Evolutionary conservation across 2,329 filamentous ascomycete genomes (phyloP).

Genomic region (Aspergillus spinulosporus): DNA sequence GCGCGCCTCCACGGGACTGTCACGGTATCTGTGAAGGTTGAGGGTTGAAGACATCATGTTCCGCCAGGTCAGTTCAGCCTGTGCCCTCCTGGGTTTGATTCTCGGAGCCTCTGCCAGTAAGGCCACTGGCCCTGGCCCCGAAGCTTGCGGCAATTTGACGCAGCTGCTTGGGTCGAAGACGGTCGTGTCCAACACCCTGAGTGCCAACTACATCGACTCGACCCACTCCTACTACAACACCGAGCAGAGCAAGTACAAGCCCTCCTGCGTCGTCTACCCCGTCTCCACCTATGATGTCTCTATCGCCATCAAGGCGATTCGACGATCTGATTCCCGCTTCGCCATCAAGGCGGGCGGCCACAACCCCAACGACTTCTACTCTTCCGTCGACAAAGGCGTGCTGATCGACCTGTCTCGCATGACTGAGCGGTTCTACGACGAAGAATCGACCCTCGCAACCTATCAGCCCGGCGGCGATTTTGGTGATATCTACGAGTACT

Average conservation of each 20-base stretch:
- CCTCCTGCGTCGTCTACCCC: slow-evolving; percentile 25
- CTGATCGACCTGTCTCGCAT: slow-evolving; percentile 8
- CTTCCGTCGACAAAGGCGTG: slow-evolving; percentile 16
- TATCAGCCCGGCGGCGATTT: slow-evolving; percentile 13
- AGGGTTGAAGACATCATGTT: neutral
- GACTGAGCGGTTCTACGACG: slow-evolving; percentile 4
- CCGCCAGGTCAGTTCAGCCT: neutral
- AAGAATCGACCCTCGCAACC: neutral
- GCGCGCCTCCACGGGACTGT: neutral
- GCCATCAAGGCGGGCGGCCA: slow-evolving; percentile 16
- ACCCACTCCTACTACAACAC: slow-evolving; percentile 12
- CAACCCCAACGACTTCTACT: slow-evolving; percentile 14
- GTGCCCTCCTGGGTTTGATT: neutral
- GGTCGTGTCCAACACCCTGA: slow-evolving; percentile 2
- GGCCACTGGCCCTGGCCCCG: neutral
- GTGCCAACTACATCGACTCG: neutral
- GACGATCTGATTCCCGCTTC: slow-evolving; percentile 7
- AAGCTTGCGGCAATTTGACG: slow-evolving; percentile 5
- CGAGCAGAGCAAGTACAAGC: slow-evolving; percentile 10
- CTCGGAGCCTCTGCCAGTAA: neutral
- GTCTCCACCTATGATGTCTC: slow-evolving; percentile 23
- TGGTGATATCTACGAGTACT: slow-evolving; percentile 12
- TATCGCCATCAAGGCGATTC: slow-evolving; percentile 12
- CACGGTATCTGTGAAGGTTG: neutral
- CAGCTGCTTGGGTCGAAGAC: slow-evolving; percentile 5